These are phyloP conservation scores for Stevia rebaudiana DNA, from an alignment of 140 eudicot genomes.

Conservation along the genomic window DNA sequence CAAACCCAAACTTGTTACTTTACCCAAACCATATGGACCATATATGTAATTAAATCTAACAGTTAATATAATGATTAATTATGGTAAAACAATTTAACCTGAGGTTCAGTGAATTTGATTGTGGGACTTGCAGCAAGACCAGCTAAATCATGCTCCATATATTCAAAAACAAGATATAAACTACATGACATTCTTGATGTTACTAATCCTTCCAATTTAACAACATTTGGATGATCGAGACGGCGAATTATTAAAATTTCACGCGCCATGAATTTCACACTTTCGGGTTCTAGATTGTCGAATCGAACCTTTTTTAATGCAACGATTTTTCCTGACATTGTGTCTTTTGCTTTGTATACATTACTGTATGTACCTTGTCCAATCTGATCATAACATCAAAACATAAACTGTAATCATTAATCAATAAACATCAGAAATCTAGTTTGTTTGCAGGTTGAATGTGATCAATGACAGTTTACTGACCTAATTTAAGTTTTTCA, in stretches of 20 bases:
- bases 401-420: constrained; percentile 1
- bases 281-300: constrained; percentile 73
- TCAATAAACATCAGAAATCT: constrained; percentile 1
- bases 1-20: too few species aligned
- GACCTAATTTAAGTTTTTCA: not conserved
- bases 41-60: too few species aligned
- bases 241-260: constrained; percentile 67
- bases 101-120: constrained; percentile 71
- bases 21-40: too few species aligned
- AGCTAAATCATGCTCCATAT: constrained; percentile 78
- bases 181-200: constrained; percentile 75
- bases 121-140: constrained; percentile 76
- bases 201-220: constrained; percentile 63
- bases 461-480: too few species aligned
- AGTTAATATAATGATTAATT: too few species aligned
- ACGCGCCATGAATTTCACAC: constrained; percentile 77
- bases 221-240: constrained; percentile 72
- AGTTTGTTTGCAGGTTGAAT: not conserved
- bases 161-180: constrained; percentile 70
- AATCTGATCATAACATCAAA: constrained; percentile 40
- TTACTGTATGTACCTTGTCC: constrained; percentile 83
- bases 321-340: constrained; percentile 54
- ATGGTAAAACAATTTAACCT: constrained; percentile 32
- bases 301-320: constrained; percentile 73
- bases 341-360: constrained; percentile 76